A percentile compares a stretch with the other conserved stretches of the same genome.
phyloP scores from a whole-genome alignment of 2,329 filamentous ascomycete species.

The Exophiala oligosperma region DNA sequence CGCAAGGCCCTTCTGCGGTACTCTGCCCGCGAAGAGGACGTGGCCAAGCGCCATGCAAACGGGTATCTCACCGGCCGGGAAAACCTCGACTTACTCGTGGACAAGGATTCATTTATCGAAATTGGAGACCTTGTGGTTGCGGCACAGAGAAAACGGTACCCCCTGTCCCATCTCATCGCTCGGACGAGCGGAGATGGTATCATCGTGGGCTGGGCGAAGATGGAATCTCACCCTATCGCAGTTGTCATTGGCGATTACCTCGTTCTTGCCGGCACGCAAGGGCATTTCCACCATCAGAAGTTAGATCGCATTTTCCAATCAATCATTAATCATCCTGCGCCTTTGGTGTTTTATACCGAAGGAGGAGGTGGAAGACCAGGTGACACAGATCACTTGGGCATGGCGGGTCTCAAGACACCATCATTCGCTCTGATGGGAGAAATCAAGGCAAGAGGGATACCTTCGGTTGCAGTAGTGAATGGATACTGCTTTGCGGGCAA shows the following conservation, averaged over 20 bases:
- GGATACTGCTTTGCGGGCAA: slow-evolving; percentile 26
- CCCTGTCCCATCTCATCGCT: slow-evolving; percentile 22
- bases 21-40: slow-evolving; percentile 18
- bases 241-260: slow-evolving; percentile 24
- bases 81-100: slow-evolving; percentile 22
- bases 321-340: slow-evolving; percentile 24
- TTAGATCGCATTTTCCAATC: slow-evolving; percentile 25
- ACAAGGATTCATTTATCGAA: slow-evolving; percentile 23
- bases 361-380: slow-evolving; percentile 23
- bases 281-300: slow-evolving; percentile 23
- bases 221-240: slow-evolving; percentile 21
- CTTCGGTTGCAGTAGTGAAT: slow-evolving; percentile 23
- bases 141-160: slow-evolving; percentile 23
- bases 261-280: slow-evolving; percentile 24
- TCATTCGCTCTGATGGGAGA: slow-evolving; percentile 22
- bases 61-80: slow-evolving; percentile 23
- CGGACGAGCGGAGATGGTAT: slow-evolving; percentile 24
- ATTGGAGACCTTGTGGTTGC: slow-evolving; percentile 22
- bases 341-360: slow-evolving; percentile 23
- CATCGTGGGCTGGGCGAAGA: slow-evolving; percentile 25
- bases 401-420: slow-evolving; percentile 22
- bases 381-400: slow-evolving; percentile 20
- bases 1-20: slow-evolving; percentile 22
- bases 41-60: slow-evolving; percentile 23
- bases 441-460: slow-evolving; percentile 24